These are phyloP conservation scores for Castanea mollissima DNA, from an alignment of 306 rosid genomes.

Conservation along the genomic window DNA sequence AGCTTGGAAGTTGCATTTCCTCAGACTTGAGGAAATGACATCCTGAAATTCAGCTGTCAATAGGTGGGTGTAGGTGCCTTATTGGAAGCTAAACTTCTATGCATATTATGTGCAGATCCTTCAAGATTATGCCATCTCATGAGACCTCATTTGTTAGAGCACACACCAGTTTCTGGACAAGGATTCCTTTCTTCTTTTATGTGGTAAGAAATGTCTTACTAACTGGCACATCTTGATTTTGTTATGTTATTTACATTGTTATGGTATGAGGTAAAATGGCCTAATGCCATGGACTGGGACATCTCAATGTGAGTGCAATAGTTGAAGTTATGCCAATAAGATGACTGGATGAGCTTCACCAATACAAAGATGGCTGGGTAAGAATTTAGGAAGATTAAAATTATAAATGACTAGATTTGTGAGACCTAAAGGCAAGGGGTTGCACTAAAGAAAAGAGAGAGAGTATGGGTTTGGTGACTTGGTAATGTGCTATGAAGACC, in stretches of 20 bases:
- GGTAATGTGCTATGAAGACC: neutral
- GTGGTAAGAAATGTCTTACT: constrained; percentile 53
- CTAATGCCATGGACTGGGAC: neutral
- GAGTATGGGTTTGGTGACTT: neutral
- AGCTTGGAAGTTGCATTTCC: neutral
- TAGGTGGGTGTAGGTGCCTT: neutral
- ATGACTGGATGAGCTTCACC: neutral
- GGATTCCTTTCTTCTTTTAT: constrained; percentile 63
- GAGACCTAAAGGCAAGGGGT: neutral
- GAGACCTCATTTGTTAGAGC: constrained; percentile 90
- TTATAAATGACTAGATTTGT: neutral
- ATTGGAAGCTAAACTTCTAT: neutral
- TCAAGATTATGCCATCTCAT: constrained; percentile 81
- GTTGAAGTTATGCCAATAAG: neutral
- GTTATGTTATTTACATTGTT: neutral
- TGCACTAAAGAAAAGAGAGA: neutral
- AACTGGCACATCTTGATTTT: constrained; percentile 4
- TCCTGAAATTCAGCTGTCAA: neutral
- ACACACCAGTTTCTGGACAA: constrained; percentile 77
- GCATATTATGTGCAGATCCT: constrained; percentile 46
- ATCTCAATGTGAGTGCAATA: neutral
- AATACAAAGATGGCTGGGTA: neutral
- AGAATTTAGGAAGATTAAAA: neutral
- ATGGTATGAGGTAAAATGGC: neutral
- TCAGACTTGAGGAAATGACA: neutral